Evolutionary conservation across 768 basidiomycete genomes (phyloP).

Genomic region (Thelephora aurantiotincta): DNA sequence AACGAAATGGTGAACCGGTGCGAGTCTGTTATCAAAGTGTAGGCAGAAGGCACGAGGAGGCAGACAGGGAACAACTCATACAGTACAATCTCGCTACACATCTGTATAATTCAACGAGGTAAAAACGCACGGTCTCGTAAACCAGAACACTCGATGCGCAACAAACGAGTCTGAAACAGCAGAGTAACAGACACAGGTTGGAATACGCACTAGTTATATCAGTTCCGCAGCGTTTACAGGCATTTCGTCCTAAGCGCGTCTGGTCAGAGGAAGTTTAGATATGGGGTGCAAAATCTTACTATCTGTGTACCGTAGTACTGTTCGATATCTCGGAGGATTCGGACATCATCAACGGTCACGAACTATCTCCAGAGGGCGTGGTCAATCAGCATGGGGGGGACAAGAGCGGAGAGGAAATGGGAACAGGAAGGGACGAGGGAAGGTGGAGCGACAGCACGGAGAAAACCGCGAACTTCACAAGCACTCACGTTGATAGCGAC

Average conservation of each 20-base stretch:
- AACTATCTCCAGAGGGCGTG: slow-evolving; percentile 33
- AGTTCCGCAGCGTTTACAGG: slow-evolving; percentile 96
- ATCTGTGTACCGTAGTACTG: slow-evolving; percentile 96
- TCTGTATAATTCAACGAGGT: too few species aligned
- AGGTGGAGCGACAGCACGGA: neutral
- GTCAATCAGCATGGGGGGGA: neutral
- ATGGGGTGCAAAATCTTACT: slow-evolving; percentile 26
- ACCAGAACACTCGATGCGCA: too few species aligned
- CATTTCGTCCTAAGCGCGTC: slow-evolving; percentile 76
- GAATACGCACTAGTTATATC: slow-evolving; percentile 23
- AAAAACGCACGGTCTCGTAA: too few species aligned
- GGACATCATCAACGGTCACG: slow-evolving; percentile 90
- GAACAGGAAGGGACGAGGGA: neutral
- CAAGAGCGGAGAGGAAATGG: neutral
- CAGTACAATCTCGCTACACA: too few species aligned
- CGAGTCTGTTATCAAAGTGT: too few species aligned
- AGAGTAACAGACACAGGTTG: too few species aligned
- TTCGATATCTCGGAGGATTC: slow-evolving; percentile 94
- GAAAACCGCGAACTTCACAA: slow-evolving; percentile 4
- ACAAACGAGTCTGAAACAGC: too few species aligned
- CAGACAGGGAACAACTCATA: neutral
- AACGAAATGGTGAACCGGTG: too few species aligned
- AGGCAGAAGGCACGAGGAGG: neutral
- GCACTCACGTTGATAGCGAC: slow-evolving; percentile 89
- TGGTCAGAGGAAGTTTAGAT: slow-evolving; percentile 10